Conservation (phyloP, 768 basidiomycete genomes). For the Melanogaster broomeanus region DNA sequence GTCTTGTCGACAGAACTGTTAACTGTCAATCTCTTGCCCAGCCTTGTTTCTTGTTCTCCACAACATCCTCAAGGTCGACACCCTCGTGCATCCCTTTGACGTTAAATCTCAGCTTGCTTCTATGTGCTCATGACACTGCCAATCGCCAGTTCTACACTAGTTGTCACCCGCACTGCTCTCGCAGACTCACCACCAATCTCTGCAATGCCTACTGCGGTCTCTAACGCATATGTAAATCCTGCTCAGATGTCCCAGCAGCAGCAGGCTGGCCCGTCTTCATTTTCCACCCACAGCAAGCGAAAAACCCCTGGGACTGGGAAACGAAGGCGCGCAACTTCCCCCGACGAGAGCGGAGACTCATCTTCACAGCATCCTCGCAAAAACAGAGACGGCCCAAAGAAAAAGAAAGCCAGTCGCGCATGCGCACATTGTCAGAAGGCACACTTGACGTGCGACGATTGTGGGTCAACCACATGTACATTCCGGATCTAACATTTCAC, state of each 20-base stretch:
- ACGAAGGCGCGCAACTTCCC: slow-evolving; percentile 63
- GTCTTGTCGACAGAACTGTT: background rate
- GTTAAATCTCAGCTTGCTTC: background rate
- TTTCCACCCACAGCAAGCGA: slow-evolving; percentile 31
- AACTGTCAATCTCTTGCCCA: slow-evolving; percentile 1
- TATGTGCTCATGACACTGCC: slow-evolving; percentile 15
- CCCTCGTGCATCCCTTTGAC: slow-evolving; percentile 1
- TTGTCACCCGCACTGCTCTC: slow-evolving; percentile 5
- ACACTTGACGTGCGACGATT: slow-evolving; percentile 97
- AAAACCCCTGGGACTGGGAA: slow-evolving; percentile 45
- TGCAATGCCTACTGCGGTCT: slow-evolving; percentile 15
- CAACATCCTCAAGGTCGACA: background rate
- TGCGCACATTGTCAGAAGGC: slow-evolving; percentile 97
- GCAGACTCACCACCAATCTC: slow-evolving; percentile 5
- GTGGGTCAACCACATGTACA: slow-evolving; percentile 49
- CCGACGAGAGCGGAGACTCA: slow-evolving; percentile 57
- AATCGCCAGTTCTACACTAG: slow-evolving; percentile 1
- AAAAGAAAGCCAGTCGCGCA: slow-evolving; percentile 93
- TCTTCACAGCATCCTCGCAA: slow-evolving; percentile 48
- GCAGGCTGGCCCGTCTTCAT: slow-evolving; percentile 33
- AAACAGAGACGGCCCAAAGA: slow-evolving; percentile 77
- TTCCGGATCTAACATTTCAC: slow-evolving; percentile 10
- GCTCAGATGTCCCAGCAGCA: slow-evolving; percentile 42
- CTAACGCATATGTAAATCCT: slow-evolving; percentile 42
- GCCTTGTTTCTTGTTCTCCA: background rate